Conservation (phyloP, 2,329 filamentous ascomycete genomes). For the Nothophoma quercina region DNA sequence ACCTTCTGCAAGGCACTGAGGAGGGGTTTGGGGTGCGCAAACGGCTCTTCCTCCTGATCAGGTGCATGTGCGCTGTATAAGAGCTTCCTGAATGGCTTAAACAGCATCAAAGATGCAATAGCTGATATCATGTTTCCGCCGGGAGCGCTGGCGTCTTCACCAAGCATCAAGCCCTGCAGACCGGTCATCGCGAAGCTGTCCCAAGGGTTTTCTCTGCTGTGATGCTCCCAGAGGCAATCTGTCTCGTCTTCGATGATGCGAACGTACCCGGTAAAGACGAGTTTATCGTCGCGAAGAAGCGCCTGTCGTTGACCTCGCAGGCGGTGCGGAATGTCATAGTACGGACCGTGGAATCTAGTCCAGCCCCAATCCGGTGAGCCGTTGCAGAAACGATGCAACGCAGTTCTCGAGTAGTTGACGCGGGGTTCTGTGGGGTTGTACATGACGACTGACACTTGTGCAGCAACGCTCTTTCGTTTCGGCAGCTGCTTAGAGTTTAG, state of each 20-base stretch:
- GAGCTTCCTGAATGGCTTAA: constrained; percentile 65
- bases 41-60: constrained; percentile 56
- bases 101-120: constrained; percentile 65
- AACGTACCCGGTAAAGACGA: constrained; percentile 69
- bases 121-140: constrained; percentile 59
- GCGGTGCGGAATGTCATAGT: constrained; percentile 65
- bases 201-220: constrained; percentile 63
- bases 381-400: constrained; percentile 66
- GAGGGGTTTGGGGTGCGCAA: constrained; percentile 59
- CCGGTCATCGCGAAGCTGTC: constrained; percentile 66
- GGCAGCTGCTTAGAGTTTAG: constrained; percentile 42
- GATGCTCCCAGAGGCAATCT: constrained; percentile 67
- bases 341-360: constrained; percentile 67
- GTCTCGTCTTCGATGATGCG: constrained; percentile 68
- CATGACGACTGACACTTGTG: constrained; percentile 67
- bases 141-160: constrained; percentile 40
- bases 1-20: constrained; percentile 61
- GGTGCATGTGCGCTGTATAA: constrained; percentile 59
- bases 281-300: constrained; percentile 66
- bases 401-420: constrained; percentile 63
- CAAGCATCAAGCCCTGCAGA: constrained; percentile 57
- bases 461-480: constrained; percentile 58
- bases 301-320: constrained; percentile 65
- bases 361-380: constrained; percentile 69
- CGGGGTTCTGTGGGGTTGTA: constrained; percentile 71